A percentile compares a stretch with the other conserved stretches of the same genome.
Conservation (phyloP, 2,329 filamentous ascomycete genomes). For the Cercospora zeina region DNA sequence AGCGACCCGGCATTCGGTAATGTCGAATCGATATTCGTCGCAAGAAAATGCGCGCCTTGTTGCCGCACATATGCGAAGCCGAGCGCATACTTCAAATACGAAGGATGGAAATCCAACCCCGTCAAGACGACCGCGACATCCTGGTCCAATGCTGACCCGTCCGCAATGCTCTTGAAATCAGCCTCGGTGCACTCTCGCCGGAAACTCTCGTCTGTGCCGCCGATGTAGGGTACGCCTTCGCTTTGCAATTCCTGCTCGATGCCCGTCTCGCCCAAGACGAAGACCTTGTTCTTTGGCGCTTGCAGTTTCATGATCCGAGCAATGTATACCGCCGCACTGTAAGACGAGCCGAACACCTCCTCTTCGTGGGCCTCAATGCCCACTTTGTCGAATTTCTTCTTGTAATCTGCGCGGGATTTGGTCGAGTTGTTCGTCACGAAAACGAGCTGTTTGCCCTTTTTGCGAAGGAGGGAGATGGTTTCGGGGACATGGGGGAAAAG, state of each 20-base stretch:
- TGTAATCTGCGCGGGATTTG: conserved; percentile 89
- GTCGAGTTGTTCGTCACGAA: conserved; percentile 99
- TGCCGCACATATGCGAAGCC: conserved; percentile 79
- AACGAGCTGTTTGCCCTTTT: conserved; percentile 83
- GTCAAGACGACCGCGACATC: conserved; percentile 87
- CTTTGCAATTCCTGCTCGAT: conserved; percentile 84
- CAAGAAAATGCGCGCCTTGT: conserved; percentile 80
- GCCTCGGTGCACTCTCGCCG: conserved; percentile 75
- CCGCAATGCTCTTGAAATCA: conserved; percentile 76
- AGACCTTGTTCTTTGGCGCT: conserved; percentile 84
- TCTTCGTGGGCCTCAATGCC: conserved; percentile 80
- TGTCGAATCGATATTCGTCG: conserved; percentile 90
- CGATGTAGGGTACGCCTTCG: conserved; percentile 77
- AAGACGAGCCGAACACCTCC: conserved; percentile 94
- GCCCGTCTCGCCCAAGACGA: conserved; percentile 84
- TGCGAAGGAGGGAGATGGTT: conserved; percentile 78
- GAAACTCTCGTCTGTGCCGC: conserved; percentile 78
- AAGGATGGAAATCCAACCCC: conserved; percentile 90
- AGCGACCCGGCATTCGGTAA: conserved; percentile 77
- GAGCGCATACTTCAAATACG: conserved; percentile 85
- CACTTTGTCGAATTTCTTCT: conserved; percentile 80
- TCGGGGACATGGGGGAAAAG: conserved; percentile 82
- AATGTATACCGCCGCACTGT: conserved; percentile 95
- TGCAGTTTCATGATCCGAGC: conserved; percentile 82
- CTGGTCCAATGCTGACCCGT: conserved; percentile 73